Evolutionary conservation across 352 stramenopile genomes (phyloP), one percentile per base, ranked within the genome.

Genomic region (Phytophthora sansomeana): DNA sequence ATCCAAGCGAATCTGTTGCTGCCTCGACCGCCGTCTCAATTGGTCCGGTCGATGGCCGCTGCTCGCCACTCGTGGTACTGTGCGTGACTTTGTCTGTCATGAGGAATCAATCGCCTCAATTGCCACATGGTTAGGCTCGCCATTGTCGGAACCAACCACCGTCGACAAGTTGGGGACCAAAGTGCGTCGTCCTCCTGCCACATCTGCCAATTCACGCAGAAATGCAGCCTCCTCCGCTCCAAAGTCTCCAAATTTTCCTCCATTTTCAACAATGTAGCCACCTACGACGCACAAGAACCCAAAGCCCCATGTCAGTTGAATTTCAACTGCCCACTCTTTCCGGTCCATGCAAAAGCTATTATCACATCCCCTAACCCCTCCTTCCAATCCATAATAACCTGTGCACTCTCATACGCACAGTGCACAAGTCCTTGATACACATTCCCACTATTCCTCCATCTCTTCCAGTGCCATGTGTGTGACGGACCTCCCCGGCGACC

Each of bases 401-500:
- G 32, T 67, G 58, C 58, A 48, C n/a, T 53, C 30, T 32, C 35
- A 64, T 33, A 63, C 61, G 53, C 61, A 69, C 53, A 69, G 61
- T 64, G 53, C 61, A 48, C 16, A 5, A 65, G 49, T 58, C n/a
- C n/a, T n/a, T n/a, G n/a, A n/a, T n/a, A n/a, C n/a, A n/a, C 39
- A 42, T 35, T 47, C 21, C 0, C 14, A 21, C 9, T 41, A 13
- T 24, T 30, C 33, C 56, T 21, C 44, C 47, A 30, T 42, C 16
- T 14, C 8, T 21, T 44, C 36, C n/a, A 42, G 10, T 14, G 14
- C 11, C 42, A 72, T 73, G 64, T 73, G 64, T 28, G 64, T 73
- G 30, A 73, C 58, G 0, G 64, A 73, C 58, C 58, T 73, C 1
- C 60, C 67, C 5, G 62, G 67, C 39, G 64, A 71, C 52, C 67